A percentile compares a stretch with the other conserved stretches of the same genome.
Evolutionary conservation across 2,329 filamentous ascomycete species (phyloP).

Genomic region (Penicillium occitanis): DNA sequence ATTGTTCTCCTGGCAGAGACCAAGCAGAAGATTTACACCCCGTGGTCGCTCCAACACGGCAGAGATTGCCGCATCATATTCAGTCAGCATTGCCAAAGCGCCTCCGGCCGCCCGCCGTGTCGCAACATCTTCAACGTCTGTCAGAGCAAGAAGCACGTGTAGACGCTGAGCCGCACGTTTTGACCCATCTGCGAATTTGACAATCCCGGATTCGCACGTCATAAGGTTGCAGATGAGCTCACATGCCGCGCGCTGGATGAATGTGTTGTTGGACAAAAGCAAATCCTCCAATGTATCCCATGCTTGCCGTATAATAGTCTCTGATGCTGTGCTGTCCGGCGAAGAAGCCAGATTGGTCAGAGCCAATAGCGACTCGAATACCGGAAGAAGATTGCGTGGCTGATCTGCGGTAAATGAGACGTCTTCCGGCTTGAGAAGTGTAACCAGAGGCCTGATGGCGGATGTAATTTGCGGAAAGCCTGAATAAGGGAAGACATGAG

Average conservation of each 20-base stretch:
- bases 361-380: slow-evolving; percentile 87
- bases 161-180: slow-evolving; percentile 70
- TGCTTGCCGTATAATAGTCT: slow-evolving; percentile 70
- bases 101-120: slow-evolving; percentile 85
- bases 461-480: slow-evolving; percentile 69
- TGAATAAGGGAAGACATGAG: slow-evolving; percentile 79
- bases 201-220: slow-evolving; percentile 46
- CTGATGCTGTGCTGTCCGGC: slow-evolving; percentile 51
- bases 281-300: slow-evolving; percentile 81
- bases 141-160: slow-evolving; percentile 81
- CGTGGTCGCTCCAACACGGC: slow-evolving; percentile 69
- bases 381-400: slow-evolving; percentile 75
- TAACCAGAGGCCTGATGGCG: slow-evolving; percentile 77
- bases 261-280: slow-evolving; percentile 70
- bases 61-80: slow-evolving; percentile 71
- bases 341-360: slow-evolving; percentile 86
- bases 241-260: slow-evolving; percentile 77
- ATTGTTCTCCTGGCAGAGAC: slow-evolving; percentile 70
- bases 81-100: slow-evolving; percentile 79
- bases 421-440: slow-evolving; percentile 68
- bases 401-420: slow-evolving; percentile 51
- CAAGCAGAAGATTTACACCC: slow-evolving; percentile 76
- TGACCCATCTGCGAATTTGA: slow-evolving; percentile 54
- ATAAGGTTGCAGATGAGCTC: slow-evolving; percentile 88
- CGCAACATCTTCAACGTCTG: slow-evolving; percentile 77